phyloP scores from a whole-genome alignment of 805 yeast genomes.

The Wickerhamomyces alni region DNA sequence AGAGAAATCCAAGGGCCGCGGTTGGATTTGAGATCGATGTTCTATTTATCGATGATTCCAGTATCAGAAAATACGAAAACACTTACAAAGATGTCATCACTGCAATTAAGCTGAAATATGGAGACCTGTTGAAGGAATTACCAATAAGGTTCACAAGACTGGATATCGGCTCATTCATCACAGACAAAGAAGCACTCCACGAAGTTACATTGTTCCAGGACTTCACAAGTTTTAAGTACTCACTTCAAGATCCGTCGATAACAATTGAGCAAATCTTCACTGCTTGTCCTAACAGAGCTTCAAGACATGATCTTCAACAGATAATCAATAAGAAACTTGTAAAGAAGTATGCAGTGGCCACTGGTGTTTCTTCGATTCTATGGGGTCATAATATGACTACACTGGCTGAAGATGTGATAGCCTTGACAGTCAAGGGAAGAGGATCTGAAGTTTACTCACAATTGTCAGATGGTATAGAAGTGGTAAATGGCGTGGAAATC shows the following conservation, averaged over 20 bases:
- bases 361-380: slow-evolving; percentile 48
- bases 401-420: slow-evolving; percentile 71
- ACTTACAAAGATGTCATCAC: slow-evolving; percentile 9
- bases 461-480: slow-evolving; percentile 38
- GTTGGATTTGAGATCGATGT: slow-evolving; percentile 62
- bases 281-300: slow-evolving; percentile 46
- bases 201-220: slow-evolving; percentile 28
- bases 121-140: slow-evolving; percentile 14
- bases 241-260: slow-evolving; percentile 5
- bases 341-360: slow-evolving; percentile 37
- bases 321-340: slow-evolving; percentile 44
- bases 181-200: slow-evolving; percentile 22
- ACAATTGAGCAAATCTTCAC: slow-evolving; percentile 30
- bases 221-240: slow-evolving; percentile 9
- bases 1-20: slow-evolving; percentile 50
- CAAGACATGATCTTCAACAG: slow-evolving; percentile 55
- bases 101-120: slow-evolving; percentile 15
- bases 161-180: slow-evolving; percentile 35
- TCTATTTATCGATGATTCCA: slow-evolving; percentile 39
- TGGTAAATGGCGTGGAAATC: slow-evolving; percentile 26
- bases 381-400: slow-evolving; percentile 80
- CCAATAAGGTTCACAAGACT: slow-evolving; percentile 35
- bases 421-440: slow-evolving; percentile 80
- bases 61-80: slow-evolving; percentile 12
- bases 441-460: slow-evolving; percentile 59